These are phyloP conservation scores for Fusarium acutatum DNA, from an alignment of 2,329 filamentous ascomycete genomes.

Conservation along the genomic window DNA sequence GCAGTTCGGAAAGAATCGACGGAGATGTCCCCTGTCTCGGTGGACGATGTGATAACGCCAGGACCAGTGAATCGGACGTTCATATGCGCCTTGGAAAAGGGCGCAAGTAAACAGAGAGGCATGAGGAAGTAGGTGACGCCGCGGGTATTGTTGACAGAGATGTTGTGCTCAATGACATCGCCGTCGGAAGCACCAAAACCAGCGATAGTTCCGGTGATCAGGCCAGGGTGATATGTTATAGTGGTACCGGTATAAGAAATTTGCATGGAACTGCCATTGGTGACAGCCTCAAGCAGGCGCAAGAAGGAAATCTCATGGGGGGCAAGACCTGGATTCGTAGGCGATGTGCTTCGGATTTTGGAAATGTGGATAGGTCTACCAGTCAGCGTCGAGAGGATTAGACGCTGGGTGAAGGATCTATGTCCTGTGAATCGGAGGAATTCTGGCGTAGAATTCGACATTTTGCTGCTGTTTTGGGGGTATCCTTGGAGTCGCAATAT, in stretches of 20 bases:
- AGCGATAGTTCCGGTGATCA: conserved; percentile 86
- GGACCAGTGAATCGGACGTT: conserved; percentile 90
- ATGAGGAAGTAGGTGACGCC: conserved; percentile 93
- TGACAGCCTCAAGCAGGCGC: conserved; percentile 91
- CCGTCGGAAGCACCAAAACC: conserved; percentile 75
- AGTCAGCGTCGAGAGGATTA: conserved; percentile 90
- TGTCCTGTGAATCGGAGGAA: conserved; percentile 84
- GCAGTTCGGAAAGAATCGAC: conserved; percentile 94
- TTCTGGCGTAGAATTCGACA: conserved; percentile 58
- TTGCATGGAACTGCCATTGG: conserved; percentile 93
- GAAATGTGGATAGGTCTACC: conserved; percentile 91
- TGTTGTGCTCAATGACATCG: conserved; percentile 81
- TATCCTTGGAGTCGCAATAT: conserved; percentile 36
- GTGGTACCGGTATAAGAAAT: conserved; percentile 97
- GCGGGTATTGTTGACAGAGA: conserved; percentile 79
- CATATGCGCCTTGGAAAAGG: conserved; percentile 90
- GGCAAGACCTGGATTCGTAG: conserved; percentile 86
- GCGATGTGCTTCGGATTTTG: conserved; percentile 87
- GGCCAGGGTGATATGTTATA: conserved; percentile 87
- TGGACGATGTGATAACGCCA: conserved; percentile 90
- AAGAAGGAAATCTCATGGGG: conserved; percentile 96
- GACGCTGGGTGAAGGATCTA: conserved; percentile 81
- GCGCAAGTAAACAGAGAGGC: conserved; percentile 87
- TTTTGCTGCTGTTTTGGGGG: conserved; percentile 40
- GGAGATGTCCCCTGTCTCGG: conserved; percentile 84